Base-by-base conservation (phyloP, 2,329 filamentous ascomycete genomes). In the Verticillium nonalfalfae region DNA sequence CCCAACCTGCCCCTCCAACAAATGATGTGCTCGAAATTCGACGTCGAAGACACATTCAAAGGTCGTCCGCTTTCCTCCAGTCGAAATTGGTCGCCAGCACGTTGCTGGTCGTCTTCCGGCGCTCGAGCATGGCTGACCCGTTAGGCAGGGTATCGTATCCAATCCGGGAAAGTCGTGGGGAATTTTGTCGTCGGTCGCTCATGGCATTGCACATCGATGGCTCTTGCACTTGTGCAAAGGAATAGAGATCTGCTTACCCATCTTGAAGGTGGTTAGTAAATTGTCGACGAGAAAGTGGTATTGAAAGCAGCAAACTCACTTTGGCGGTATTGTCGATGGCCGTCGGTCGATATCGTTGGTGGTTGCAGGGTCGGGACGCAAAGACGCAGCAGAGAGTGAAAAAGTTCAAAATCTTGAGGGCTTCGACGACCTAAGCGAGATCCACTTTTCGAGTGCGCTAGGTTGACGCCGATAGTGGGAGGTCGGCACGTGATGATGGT, bases 161-260 rank as follows among this genome's bases (percentile, higher is more conserved):
- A 58, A 56, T 62, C 50, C 52, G 31, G 38, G 35, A 55, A 57
- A 36, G 31, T 57, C 55, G 55, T 34, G 54, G 54, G 54, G n/a
- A n/a, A 15, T 56, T 56, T 57, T 21, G 55, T 57, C 55, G 55
- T 57, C 55, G 55, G 33, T 36, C 45, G 45, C 18, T 52, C 18
- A 52, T 18, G 45, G 18, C 45, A 52, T 52, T 52, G 45, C 45
- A 18, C 18, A 52, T 52, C 7, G 45, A 52, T 52, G 45, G 45
- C 45, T 52, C 45, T 21, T 31, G 45, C 45, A 52, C 18, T 18
- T 52, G 45, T 52, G 45, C 45, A 52, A 31, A 33, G 15, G 2
- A 67, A 63, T 63, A 62, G 63, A 63, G 73, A 65, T 63, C 38
- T 69, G 73, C 84, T 86, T 86, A 87, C 84, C 84, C 84, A 86